phyloP scores from a whole-genome alignment of 2,329 filamentous ascomycete species.

The Cladosporium sp. region DNA sequence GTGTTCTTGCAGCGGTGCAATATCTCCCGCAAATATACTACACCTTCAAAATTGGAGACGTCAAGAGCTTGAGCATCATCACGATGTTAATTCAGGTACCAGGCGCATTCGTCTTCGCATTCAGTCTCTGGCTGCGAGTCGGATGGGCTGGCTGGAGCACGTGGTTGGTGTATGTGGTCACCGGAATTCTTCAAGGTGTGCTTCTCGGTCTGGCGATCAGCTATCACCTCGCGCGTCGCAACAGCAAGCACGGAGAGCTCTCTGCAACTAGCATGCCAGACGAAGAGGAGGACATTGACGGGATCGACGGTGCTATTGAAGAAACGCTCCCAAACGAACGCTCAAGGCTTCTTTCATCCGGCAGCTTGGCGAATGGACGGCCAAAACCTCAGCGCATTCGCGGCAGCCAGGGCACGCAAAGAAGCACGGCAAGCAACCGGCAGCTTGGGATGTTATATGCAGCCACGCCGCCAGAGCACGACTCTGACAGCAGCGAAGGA shows the following conservation, averaged over 20 bases:
- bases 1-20: conserved; percentile 75
- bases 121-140: conserved; percentile 65
- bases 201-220: conserved; percentile 75
- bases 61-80: conserved; percentile 84
- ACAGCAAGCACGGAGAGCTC: conserved; percentile 2
- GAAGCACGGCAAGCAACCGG: conserved; percentile 17
- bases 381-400: conserved; percentile 1
- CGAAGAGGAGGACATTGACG: conserved; percentile 15
- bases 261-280: not conserved
- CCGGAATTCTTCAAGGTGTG: conserved; percentile 76
- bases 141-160: conserved; percentile 87
- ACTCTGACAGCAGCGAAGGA: conserved; percentile 17
- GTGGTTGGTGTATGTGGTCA: conserved; percentile 87
- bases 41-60: conserved; percentile 79
- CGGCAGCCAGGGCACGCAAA: conserved; percentile 10
- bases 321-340: conserved; percentile 8
- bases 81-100: conserved; percentile 99
- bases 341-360: conserved; percentile 6
- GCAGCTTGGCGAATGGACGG: not conserved
- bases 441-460: conserved; percentile 21
- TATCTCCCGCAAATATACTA: conserved; percentile 95
- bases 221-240: conserved; percentile 53
- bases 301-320: conserved; percentile 14
- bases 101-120: conserved; percentile 83
- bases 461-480: conserved; percentile 23